phyloP scores from a whole-genome alignment of 2,329 filamentous ascomycete species.

The Fusarium pseudograminearum region DNA sequence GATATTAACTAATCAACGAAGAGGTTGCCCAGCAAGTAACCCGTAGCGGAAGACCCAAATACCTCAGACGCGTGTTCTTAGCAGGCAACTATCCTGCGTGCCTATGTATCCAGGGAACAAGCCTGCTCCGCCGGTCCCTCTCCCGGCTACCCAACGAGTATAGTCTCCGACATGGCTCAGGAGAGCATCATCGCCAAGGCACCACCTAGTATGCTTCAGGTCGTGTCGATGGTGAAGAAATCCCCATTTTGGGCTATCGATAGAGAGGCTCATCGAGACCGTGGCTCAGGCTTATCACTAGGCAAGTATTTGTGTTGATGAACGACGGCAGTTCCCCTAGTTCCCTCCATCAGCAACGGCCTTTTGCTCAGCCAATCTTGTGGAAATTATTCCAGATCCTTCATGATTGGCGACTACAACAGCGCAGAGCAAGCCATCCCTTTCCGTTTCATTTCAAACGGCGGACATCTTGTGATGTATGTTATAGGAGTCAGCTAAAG shows the following conservation, averaged over 20 bases:
- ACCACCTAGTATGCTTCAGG: not conserved
- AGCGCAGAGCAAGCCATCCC: not conserved
- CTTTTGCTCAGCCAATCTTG: not conserved
- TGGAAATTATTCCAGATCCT: not conserved
- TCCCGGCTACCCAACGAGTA: not conserved
- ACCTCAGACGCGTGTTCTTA: not conserved
- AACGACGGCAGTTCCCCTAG: not conserved
- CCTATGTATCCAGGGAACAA: not conserved
- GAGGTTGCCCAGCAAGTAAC: not conserved
- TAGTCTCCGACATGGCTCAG: not conserved
- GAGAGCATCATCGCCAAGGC: not conserved
- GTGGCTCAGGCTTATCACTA: not conserved
- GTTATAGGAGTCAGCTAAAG: not conserved
- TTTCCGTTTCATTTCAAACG: not conserved
- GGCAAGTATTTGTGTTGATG: not conserved
- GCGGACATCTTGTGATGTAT: slow-evolving; percentile 4
- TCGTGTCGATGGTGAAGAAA: not conserved
- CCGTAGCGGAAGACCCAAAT: slow-evolving; percentile 15
- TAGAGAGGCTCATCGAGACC: not conserved
- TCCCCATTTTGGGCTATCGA: not conserved
- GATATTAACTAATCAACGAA: not conserved
- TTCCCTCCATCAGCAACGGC: not conserved
- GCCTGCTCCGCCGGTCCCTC: not conserved
- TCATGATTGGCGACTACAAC: not conserved
- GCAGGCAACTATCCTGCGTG: not conserved